These are phyloP conservation scores for Cunninghamia lanceolata DNA, from an alignment of 75 land plant genomes.

Conservation along the genomic window DNA sequence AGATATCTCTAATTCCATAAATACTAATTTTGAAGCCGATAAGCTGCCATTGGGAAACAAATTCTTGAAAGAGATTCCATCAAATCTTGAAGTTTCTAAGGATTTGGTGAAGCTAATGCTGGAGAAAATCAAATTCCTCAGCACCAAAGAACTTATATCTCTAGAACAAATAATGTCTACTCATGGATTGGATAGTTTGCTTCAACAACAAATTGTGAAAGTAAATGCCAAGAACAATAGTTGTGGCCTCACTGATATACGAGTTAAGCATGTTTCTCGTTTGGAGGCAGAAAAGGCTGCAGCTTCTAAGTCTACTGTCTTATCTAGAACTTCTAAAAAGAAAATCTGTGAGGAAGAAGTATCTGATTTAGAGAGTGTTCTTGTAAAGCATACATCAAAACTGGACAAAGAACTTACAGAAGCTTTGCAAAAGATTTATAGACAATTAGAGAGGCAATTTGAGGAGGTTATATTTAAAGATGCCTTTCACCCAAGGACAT, in stretches of 20 bases:
- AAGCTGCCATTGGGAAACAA: background rate
- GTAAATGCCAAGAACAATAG: slow-evolving; percentile 8
- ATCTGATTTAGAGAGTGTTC: slow-evolving; percentile 25
- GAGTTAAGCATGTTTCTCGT: slow-evolving; percentile 27
- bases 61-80: background rate
- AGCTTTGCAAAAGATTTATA: no score
- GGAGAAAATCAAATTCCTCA: slow-evolving; percentile 18
- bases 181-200: slow-evolving; percentile 32
- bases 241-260: slow-evolving; percentile 17
- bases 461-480: no score
- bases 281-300: no score
- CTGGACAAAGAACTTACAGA: slow-evolving; percentile 24
- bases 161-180: slow-evolving; percentile 39
- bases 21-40: background rate
- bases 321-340: background rate
- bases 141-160: slow-evolving; percentile 18
- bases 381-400: slow-evolving; percentile 20
- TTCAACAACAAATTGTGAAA: slow-evolving; percentile 24
- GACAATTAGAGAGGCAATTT: no score
- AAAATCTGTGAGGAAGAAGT: background rate
- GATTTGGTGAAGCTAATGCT: slow-evolving; percentile 18
- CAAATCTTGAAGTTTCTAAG: no score
- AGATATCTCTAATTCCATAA: background rate
- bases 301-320: background rate
- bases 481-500: no score